Evolutionary conservation across 2,329 filamentous ascomycete genomes (phyloP).

Genomic region (Arthrinium phaeospermum): DNA sequence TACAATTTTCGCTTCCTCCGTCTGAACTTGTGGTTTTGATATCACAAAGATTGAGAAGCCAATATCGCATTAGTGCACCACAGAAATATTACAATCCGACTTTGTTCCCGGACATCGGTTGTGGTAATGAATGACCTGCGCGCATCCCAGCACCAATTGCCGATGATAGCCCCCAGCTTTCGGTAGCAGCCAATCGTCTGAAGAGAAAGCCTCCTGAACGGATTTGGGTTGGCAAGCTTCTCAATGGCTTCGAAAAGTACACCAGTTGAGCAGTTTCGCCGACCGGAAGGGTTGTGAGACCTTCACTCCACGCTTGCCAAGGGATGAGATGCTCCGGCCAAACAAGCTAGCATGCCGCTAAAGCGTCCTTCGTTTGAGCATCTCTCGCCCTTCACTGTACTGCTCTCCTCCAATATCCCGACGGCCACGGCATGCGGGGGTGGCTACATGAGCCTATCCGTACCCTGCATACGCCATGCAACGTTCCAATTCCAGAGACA

Average conservation of each 20-base stretch:
- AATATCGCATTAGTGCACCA: not conserved
- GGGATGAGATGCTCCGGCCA: not conserved
- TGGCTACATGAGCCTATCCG: not conserved
- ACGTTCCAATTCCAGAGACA: constrained; percentile 6
- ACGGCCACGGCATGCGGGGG: not conserved
- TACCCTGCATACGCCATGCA: not conserved
- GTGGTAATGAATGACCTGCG: not conserved
- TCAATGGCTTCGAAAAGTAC: not conserved
- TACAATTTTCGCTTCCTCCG: not conserved
- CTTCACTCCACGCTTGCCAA: not conserved
- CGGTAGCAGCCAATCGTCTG: not conserved
- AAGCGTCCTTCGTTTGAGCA: not conserved
- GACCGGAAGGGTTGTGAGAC: not conserved
- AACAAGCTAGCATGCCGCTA: not conserved
- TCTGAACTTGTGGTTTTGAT: not conserved
- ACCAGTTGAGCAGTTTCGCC: not conserved
- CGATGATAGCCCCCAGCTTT: not conserved
- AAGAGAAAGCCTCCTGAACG: too few species aligned
- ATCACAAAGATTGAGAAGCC: not conserved
- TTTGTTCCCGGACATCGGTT: not conserved
- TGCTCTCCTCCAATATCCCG: not conserved
- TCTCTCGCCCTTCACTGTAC: not conserved
- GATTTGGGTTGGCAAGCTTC: not conserved
- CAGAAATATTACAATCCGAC: not conserved
- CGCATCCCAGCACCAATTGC: not conserved